Evolutionary conservation across 106 monocot genomes (phyloP).

Genomic region (Phalaenopsis aphrodite): DNA sequence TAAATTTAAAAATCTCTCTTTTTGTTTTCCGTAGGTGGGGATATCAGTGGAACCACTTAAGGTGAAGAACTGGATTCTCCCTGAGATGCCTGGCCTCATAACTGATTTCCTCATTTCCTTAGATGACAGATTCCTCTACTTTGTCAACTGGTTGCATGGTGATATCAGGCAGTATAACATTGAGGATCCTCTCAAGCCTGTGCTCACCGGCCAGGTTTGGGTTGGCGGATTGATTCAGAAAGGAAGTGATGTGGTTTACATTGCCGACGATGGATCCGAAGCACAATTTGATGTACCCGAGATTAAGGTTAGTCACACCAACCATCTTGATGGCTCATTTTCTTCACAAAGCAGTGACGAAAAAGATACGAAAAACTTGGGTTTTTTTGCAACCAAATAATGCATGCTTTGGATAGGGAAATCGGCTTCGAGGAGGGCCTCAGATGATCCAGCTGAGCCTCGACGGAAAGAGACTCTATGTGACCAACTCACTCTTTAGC

Average conservation of each 20-base stretch:
- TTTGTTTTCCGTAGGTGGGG: constrained; percentile 27
- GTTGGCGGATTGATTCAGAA: constrained; percentile 86
- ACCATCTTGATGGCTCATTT: neutral
- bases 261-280: constrained; percentile 60
- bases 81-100: constrained; percentile 95
- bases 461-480: constrained; percentile 88
- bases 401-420: constrained; percentile 34
- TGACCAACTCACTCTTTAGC: constrained; percentile 95
- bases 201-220: constrained; percentile 87
- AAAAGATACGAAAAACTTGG: no score
- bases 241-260: constrained; percentile 52
- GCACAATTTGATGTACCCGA: constrained; percentile 64
- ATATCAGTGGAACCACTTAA: constrained; percentile 67
- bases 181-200: constrained; percentile 67
- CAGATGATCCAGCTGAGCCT: constrained; percentile 97
- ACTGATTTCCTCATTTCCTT: constrained; percentile 95
- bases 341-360: no score
- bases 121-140: constrained; percentile 85
- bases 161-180: constrained; percentile 96
- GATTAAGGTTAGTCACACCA: constrained; percentile 42
- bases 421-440: constrained; percentile 76
- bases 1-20: no score
- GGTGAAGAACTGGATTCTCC: constrained; percentile 94
- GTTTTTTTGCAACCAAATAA: no score
- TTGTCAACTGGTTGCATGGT: constrained; percentile 94